A percentile compares a stretch with the other conserved stretches of the same genome.
These are phyloP conservation scores for Cordyceps militaris DNA, from an alignment of 2,329 filamentous ascomycete genomes.

Conservation along the genomic window DNA sequence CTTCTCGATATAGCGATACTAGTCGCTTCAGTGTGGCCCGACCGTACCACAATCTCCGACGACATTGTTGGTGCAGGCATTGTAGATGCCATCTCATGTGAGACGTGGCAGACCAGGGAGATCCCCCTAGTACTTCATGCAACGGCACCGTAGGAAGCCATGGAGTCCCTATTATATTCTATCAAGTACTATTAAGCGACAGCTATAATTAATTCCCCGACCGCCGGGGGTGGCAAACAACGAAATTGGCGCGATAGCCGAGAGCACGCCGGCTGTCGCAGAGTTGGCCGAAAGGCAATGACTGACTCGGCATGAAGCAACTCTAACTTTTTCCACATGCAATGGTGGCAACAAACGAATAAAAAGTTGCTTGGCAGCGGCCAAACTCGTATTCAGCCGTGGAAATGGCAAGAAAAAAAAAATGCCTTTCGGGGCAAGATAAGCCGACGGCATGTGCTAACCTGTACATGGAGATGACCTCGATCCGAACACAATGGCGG, in stretches of 20 bases:
- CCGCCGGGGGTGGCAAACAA: neutral
- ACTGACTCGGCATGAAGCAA: conserved; percentile 5
- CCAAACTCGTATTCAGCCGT: neutral
- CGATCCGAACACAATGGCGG: no score
- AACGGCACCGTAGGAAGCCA: no score
- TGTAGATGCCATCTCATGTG: neutral
- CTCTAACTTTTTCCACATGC: conserved; percentile 1
- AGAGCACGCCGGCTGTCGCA: neutral
- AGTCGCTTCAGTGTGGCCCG: neutral
- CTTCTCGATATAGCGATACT: neutral
- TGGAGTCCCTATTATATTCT: no score
- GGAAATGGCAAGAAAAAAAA: no score
- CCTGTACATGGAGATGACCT: no score
- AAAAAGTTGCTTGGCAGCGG: neutral
- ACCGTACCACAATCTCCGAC: neutral
- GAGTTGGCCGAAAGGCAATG: neutral
- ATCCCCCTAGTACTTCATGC: neutral
- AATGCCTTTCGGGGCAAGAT: no score
- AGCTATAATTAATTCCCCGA: neutral
- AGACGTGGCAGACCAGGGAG: neutral
- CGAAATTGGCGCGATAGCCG: conserved; percentile 5
- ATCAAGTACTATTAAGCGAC: no score
- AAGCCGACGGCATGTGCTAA: no score
- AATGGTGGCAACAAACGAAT: neutral
- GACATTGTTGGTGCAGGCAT: neutral